Conservation (phyloP, 2,329 filamentous ascomycete species). For the Zymoseptoria pseudotritici region DNA sequence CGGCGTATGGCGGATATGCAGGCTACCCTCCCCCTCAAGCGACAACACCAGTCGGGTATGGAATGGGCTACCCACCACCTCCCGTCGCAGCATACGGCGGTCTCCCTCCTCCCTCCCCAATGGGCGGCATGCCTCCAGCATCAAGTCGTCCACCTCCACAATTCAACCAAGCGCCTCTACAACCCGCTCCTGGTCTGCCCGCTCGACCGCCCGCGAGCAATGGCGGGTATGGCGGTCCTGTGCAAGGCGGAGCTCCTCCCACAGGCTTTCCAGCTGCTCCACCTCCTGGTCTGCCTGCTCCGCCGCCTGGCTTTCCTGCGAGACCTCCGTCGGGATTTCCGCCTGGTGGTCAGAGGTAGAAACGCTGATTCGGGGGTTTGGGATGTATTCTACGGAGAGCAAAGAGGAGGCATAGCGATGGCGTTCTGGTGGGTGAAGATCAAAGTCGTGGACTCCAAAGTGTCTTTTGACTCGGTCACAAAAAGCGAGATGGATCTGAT, state of each 20-base stretch:
- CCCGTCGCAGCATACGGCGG: constrained; percentile 6
- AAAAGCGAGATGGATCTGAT: not conserved
- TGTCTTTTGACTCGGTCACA: not conserved
- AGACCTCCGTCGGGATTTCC: constrained; percentile 43
- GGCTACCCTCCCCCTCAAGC: not conserved
- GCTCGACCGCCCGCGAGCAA: constrained; percentile 64
- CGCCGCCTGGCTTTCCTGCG: constrained; percentile 29
- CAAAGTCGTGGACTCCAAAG: too few species aligned
- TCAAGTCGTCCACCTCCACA: constrained; percentile 12
- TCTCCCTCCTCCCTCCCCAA: constrained; percentile 10
- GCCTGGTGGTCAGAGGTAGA: constrained; percentile 3
- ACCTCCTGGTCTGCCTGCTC: constrained; percentile 40
- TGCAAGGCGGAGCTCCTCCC: constrained; percentile 34
- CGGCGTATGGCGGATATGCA: constrained; percentile 11
- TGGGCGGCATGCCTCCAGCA: constrained; percentile 10
- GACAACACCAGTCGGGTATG: not conserved
- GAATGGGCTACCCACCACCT: not conserved
- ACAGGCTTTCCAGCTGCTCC: constrained; percentile 31
- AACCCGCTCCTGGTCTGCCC: constrained; percentile 54
- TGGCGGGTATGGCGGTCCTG: constrained; percentile 60
- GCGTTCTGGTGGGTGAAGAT: too few species aligned
- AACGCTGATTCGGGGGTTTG: not conserved
- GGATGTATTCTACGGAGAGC: not conserved
- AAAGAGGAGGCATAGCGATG: not conserved
- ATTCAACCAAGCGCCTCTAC: constrained; percentile 42